Evolutionary conservation across 768 basidiomycete species (phyloP).

Genomic region (Mycena haematopus): DNA sequence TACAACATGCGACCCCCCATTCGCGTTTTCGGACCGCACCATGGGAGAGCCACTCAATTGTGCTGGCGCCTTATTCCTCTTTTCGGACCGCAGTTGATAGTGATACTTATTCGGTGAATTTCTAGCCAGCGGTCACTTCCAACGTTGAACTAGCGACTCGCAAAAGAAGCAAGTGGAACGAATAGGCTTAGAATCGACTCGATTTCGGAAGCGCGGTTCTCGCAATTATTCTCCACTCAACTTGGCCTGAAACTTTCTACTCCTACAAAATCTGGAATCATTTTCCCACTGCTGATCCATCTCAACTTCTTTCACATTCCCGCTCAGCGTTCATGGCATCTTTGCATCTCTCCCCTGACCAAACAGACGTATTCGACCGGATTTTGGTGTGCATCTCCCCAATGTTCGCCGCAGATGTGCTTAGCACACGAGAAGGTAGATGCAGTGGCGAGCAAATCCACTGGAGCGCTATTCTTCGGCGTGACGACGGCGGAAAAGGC

Average conservation of each 20-base stretch:
- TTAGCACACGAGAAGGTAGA: not conserved
- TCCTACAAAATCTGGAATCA: too few species aligned
- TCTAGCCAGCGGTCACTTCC: not conserved
- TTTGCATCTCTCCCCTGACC: not conserved
- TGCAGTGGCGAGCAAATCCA: slow-evolving; percentile 7
- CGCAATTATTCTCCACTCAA: too few species aligned
- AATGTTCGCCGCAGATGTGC: not conserved
- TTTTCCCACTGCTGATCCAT: too few species aligned
- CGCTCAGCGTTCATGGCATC: not conserved
- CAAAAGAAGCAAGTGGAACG: too few species aligned
- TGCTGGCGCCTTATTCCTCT: not conserved
- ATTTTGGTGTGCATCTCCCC: not conserved
- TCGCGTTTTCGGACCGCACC: not conserved
- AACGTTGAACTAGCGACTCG: too few species aligned
- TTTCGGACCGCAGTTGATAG: not conserved
- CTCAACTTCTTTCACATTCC: too few species aligned
- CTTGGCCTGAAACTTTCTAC: too few species aligned
- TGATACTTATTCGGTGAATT: not conserved
- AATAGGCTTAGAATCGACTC: too few species aligned
- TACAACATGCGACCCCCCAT: not conserved
- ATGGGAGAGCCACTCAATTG: not conserved
- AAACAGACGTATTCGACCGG: not conserved
- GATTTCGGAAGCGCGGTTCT: too few species aligned
- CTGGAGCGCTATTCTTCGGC: slow-evolving; percentile 7
- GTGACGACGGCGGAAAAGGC: not conserved